A percentile compares a stretch with the other conserved stretches of the same genome.
phyloP scores from a whole-genome alignment of 352 stramenopile genomes.

The Salisapilia sapeloensis region DNA sequence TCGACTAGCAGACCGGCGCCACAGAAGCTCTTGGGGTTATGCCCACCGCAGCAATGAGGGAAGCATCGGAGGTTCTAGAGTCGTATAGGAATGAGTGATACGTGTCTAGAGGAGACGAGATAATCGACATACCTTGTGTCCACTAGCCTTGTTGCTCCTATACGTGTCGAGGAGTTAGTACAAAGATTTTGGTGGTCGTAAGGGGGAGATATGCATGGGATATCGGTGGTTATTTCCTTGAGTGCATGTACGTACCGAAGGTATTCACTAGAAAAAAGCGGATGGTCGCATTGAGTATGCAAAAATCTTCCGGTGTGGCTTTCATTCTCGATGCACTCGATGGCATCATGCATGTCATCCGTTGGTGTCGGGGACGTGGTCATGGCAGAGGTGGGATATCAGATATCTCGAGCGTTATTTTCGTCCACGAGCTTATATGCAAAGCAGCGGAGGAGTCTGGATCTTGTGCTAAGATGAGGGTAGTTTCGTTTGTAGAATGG shows the following conservation, averaged over 20 bases:
- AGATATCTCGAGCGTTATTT: too few relatives aligned
- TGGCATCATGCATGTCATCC: too few relatives aligned
- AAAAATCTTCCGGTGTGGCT: too few relatives aligned
- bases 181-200: too few relatives aligned
- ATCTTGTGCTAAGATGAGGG: too few relatives aligned
- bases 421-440: too few relatives aligned
- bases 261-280: constrained; percentile 60
- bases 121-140: constrained; percentile 33
- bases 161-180: constrained; percentile 1
- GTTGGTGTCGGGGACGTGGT: too few relatives aligned
- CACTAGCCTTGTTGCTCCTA: constrained; percentile 76
- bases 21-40: constrained; percentile 78
- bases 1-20: constrained; percentile 64
- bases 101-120: neutral
- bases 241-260: constrained; percentile 18
- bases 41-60: constrained; percentile 63
- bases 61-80: constrained; percentile 52
- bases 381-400: too few relatives aligned
- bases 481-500: too few relatives aligned
- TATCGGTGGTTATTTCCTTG: neutral
- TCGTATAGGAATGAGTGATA: neutral
- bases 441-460: too few relatives aligned
- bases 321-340: too few relatives aligned
- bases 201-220: constrained; percentile 1
- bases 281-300: constrained; percentile 56